Evolutionary conservation across 2,329 filamentous ascomycete species (phyloP).

Genomic region (Colletotrichum noveboracense): DNA sequence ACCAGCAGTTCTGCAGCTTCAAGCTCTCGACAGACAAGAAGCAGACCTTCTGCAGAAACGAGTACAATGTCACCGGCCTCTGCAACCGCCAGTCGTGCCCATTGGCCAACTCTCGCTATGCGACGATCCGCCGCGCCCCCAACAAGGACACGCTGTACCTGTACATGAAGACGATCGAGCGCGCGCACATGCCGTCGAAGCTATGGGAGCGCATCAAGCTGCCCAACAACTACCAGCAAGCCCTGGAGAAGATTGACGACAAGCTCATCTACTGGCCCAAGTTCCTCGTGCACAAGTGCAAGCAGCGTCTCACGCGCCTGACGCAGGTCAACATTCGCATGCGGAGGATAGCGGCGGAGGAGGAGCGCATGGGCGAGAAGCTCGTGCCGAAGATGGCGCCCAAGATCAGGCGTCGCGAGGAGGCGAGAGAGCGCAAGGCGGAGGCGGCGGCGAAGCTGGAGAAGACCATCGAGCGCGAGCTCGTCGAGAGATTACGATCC

Average conservation of each 20-base stretch:
- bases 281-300: conserved; percentile 92
- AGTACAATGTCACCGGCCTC: conserved; percentile 84
- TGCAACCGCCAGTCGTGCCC: conserved; percentile 90
- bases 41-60: conserved; percentile 95
- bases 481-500: conserved; percentile 88
- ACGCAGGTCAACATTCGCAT: conserved; percentile 88
- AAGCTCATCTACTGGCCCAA: conserved; percentile 93
- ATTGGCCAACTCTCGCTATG: conserved; percentile 90
- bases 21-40: conserved; percentile 89
- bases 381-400: conserved; percentile 89
- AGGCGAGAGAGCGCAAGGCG: conserved; percentile 77
- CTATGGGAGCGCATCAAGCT: conserved; percentile 95
- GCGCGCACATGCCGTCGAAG: conserved; percentile 85
- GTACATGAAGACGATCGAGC: conserved; percentile 95
- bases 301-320: conserved; percentile 90
- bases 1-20: conserved; percentile 93
- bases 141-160: conserved; percentile 85
- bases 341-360: conserved; percentile 84
- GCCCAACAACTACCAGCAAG: conserved; percentile 85
- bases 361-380: conserved; percentile 86
- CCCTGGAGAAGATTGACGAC: conserved; percentile 85
- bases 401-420: conserved; percentile 81
- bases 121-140: conserved; percentile 86
- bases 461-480: conserved; percentile 91
- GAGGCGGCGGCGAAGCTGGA: conserved; percentile 91